phyloP scores from a whole-genome alignment of 108 stramenopile species.

The Aurantiochytrium sp. region DNA sequence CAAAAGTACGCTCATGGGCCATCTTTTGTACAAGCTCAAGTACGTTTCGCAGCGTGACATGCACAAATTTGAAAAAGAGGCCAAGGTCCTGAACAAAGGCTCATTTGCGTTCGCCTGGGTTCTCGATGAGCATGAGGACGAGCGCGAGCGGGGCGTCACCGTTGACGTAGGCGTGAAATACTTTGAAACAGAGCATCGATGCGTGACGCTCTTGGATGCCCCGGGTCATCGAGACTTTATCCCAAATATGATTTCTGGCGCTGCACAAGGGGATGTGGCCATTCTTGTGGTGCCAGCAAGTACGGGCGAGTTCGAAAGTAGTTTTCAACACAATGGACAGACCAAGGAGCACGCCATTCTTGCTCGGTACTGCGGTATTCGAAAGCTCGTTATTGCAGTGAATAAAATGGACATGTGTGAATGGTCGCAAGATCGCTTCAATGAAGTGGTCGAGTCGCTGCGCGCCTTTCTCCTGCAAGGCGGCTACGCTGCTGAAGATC shows the following conservation, averaged over 20 bases:
- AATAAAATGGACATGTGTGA: conserved; percentile 68
- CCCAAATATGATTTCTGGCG: conserved; percentile 54
- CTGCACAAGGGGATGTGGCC: conserved; percentile 62
- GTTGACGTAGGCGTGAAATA: conserved; percentile 54
- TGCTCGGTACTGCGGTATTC: conserved; percentile 63
- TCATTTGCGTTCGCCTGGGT: conserved; percentile 71
- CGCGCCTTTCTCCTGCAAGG: conserved; percentile 39
- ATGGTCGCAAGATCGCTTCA: conserved; percentile 55
- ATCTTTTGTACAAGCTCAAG: conserved; percentile 55
- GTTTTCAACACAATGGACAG: conserved; percentile 61
- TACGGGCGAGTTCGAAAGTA: conserved; percentile 68
- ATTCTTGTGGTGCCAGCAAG: conserved; percentile 68
- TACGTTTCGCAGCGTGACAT: conserved; percentile 47
- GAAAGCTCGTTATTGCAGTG: conserved; percentile 67
- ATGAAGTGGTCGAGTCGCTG: conserved; percentile 42
- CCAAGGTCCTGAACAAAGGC: conserved; percentile 55
- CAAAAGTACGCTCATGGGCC: conserved; percentile 82
- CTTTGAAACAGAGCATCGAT: conserved; percentile 23
- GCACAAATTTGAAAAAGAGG: conserved; percentile 54
- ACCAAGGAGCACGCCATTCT: conserved; percentile 71
- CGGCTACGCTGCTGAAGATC: conserved; percentile 40
- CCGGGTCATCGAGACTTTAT: conserved; percentile 71
- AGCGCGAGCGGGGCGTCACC: conserved; percentile 66
- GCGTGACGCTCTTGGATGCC: conserved; percentile 51
- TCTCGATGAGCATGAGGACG: conserved; percentile 56